Base-by-base conservation (phyloP, 768 basidiomycete genomes). In the Sutorius australiensis region DNA sequence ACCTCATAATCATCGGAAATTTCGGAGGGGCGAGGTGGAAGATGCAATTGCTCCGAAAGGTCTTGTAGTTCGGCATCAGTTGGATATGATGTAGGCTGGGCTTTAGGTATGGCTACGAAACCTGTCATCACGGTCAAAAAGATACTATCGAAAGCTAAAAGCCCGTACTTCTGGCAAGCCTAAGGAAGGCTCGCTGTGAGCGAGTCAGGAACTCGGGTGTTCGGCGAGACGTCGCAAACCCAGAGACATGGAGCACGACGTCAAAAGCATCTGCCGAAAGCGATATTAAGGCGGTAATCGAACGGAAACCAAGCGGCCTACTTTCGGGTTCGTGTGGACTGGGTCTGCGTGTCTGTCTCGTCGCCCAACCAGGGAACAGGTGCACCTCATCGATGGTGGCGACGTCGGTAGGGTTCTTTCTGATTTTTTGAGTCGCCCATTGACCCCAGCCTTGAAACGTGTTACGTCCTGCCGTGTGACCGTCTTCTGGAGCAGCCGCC, bases 311-410 rank as follows among this genome's bases (percentile, higher is more conserved):
- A 16, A 27, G 27, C 13, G 16, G 17, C 62, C 36, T 17, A 72
- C 69, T 57, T 45, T 68, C 72, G 62, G 61, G 66, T 51, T 63
- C 43, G 46, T 51, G 38, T 61, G 50, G 17, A 38, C 56, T 16
- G 19, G 56, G 58, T 42, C 53, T 60, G 14, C 57, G 67, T 62
- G 80, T 82, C 28, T 79, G 70, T 47, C 80, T 74, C 6, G 79
- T 77, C 3, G 89, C 91, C 88, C 89, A 93, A 2, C 91, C 89
- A 5, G 91, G 91, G 69, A 92, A 92, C 21, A 91, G 62, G 16
- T 76, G 73, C 3, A 87, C 61, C 37, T 74, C 73, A 58, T 87
- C 84, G 16, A 64, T 39, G 30, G 57, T 68, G n/a, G 59, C 50
- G 33, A 56, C 42, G 31, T 62, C 59, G 14, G 48, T 5, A 43